Percentiles rank a stretch among this genome's conserved stretches.
phyloP scores from a whole-genome alignment of 148 eudicot genomes.

The Amaranthus hypochondriacus region DNA sequence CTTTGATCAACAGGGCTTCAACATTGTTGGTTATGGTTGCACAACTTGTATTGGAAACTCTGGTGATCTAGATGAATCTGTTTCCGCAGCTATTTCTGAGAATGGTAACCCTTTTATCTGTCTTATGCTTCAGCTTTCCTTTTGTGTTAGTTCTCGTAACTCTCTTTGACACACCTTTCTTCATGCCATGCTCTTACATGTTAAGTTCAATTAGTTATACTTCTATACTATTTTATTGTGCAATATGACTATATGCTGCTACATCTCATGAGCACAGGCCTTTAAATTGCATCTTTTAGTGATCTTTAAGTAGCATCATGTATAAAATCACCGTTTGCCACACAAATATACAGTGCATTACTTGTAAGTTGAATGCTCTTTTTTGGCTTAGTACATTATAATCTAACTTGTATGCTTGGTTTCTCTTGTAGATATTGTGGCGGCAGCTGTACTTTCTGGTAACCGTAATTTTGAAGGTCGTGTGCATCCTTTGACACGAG shows the following conservation, averaged over 20 bases:
- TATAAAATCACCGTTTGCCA: background rate
- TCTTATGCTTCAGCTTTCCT: constrained; percentile 5
- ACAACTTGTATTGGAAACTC: constrained; percentile 98
- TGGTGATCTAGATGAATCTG: constrained; percentile 92
- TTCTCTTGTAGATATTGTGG: constrained; percentile 63
- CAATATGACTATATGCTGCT: background rate
- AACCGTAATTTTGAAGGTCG: constrained; percentile 99
- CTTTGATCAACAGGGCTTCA: constrained; percentile 84
- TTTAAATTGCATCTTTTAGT: background rate
- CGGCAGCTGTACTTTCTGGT: constrained; percentile 97
- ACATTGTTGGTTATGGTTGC: constrained; percentile 95
- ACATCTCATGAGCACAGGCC: background rate
- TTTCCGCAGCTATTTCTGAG: constrained; percentile 71
- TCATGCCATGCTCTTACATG: too few species aligned
- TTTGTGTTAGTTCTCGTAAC: background rate
- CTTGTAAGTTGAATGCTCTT: background rate
- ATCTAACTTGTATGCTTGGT: background rate
- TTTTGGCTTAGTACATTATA: background rate
- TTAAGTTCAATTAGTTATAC: too few species aligned
- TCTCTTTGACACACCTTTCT: background rate
- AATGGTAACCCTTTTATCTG: constrained; percentile 46
- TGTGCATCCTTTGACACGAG: constrained; percentile 93
- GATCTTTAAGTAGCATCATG: background rate
- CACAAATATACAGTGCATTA: background rate
- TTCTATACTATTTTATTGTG: background rate